Evolutionary conservation across 2,329 filamentous ascomycete genomes (phyloP), one percentile per base, ranked within the genome.

Genomic region (Chrysoporthe deuterocubensis): DNA sequence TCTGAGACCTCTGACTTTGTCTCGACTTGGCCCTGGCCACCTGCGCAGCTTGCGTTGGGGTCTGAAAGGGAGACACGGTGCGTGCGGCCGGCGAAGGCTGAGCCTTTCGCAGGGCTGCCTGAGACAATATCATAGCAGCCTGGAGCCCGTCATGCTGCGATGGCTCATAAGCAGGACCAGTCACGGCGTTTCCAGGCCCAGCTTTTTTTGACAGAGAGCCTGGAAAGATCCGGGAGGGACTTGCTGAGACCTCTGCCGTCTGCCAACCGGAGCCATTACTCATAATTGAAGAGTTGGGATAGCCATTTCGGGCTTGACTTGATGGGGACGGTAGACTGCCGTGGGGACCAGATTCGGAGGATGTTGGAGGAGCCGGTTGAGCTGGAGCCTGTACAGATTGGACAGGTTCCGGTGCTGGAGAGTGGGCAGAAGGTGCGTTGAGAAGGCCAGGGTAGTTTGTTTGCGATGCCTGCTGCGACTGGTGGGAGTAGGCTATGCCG

Each of bases 1-100:
- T 76, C 64, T 78, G 76, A 1, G 74, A 68, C 54, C 76, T 75
- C n/a, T 78, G 78, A 2, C 75, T 74, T 57, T 79, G 77, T 63
- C 76, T 73, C 14, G 80, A 80, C 67, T 75, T 75, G 13, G 75
- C 71, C 34, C 74, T 73, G 63, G 76, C 68, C 34, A 70, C 68
- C 46, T 71, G 57, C 65, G 71, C 64, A 44, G 62, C 68, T 56
- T 68, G 65, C 3, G 37, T 64, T 14, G 66, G 62, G n/a, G 60
- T 67, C 14, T 65, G 66, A 42, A 76, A 76, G 0, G 77, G 75
- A 18, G 78, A 79, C 34, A 68, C 66, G 42, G 72, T 72, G 48
- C 75, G 76, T 9, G 74, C 72, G 2, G 74, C 73, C 0, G 76
- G 68, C 54, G 74, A 78, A 70, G 71, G 76, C 70, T 73, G 80